A percentile compares a stretch with the other conserved stretches of the same genome.
Conservation (phyloP, 2,329 filamentous ascomycete genomes). For the Thermochaetoides dissita region DNA sequence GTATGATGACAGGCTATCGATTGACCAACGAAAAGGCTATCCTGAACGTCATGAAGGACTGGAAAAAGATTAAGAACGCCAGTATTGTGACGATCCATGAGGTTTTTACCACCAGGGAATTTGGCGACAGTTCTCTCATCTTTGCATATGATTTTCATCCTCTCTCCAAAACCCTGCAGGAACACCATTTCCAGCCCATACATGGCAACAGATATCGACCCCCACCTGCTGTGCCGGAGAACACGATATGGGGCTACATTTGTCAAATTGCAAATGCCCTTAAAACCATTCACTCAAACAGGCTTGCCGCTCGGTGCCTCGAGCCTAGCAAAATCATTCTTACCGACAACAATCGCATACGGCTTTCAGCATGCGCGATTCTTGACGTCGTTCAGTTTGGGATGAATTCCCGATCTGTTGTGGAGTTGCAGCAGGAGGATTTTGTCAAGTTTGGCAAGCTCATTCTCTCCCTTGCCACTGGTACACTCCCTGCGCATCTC, state of each 20-base stretch:
- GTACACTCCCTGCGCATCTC: slow-evolving; percentile 38
- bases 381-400: slow-evolving; percentile 83
- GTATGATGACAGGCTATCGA: slow-evolving; percentile 42
- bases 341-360: slow-evolving; percentile 79
- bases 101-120: slow-evolving; percentile 83
- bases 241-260: slow-evolving; percentile 78
- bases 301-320: slow-evolving; percentile 73
- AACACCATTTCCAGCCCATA: slow-evolving; percentile 53
- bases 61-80: slow-evolving; percentile 72
- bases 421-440: slow-evolving; percentile 78
- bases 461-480: slow-evolving; percentile 68
- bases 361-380: slow-evolving; percentile 76
- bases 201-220: slow-evolving; percentile 29
- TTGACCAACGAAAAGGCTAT: slow-evolving; percentile 84
- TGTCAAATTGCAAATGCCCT: slow-evolving; percentile 82
- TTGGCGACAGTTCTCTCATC: slow-evolving; percentile 87
- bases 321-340: slow-evolving; percentile 80
- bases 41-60: slow-evolving; percentile 61
- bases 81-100: slow-evolving; percentile 79
- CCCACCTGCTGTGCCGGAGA: slow-evolving; percentile 43
- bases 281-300: slow-evolving; percentile 67
- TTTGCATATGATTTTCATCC: slow-evolving; percentile 92
- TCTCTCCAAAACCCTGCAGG: slow-evolving; percentile 74
- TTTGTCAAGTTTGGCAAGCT: slow-evolving; percentile 71
- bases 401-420: slow-evolving; percentile 42